phyloP scores from a whole-genome alignment of 202 grass and related monocot genomes.

The Eragrostis tef region DNA sequence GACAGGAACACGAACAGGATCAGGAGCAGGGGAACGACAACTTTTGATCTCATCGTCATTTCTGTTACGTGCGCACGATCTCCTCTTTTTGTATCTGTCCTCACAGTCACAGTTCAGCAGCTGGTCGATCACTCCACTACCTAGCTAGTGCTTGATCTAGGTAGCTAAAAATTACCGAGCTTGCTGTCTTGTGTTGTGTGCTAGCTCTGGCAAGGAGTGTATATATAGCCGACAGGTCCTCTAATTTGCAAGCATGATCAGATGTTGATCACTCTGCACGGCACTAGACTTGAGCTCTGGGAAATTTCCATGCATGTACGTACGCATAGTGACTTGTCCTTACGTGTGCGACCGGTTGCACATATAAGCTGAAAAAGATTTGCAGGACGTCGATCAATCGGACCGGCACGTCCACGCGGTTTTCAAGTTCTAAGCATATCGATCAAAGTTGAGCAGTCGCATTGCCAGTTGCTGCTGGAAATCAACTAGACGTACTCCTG shows the following conservation, averaged over 20 bases:
- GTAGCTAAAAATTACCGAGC: neutral
- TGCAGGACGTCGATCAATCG: neutral
- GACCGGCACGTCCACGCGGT: constrained; percentile 12
- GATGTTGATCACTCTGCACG: neutral
- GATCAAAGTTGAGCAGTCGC: constrained; percentile 1
- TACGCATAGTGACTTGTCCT: neutral
- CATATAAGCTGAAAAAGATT: neutral
- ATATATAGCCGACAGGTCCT: neutral
- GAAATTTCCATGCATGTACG: constrained; percentile 10
- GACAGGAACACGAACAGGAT: neutral
- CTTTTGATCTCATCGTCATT: constrained; percentile 1
- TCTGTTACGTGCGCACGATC: neutral
- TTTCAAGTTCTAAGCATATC: neutral
- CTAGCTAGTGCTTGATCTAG: too few species aligned
- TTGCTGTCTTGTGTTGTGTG: neutral
- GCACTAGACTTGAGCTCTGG: neutral
- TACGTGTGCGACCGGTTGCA: constrained; percentile 3
- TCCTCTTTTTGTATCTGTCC: neutral
- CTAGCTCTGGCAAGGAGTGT: neutral
- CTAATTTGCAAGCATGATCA: neutral
- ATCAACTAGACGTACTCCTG: constrained; percentile 4
- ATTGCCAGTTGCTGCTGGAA: neutral
- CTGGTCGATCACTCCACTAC: too few species aligned
- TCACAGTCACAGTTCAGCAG: neutral
- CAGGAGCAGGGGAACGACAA: neutral